Evolutionary conservation across 1,284 basidiomycete species (phyloP).

Genomic region (Pseudozyma flocculosa): DNA sequence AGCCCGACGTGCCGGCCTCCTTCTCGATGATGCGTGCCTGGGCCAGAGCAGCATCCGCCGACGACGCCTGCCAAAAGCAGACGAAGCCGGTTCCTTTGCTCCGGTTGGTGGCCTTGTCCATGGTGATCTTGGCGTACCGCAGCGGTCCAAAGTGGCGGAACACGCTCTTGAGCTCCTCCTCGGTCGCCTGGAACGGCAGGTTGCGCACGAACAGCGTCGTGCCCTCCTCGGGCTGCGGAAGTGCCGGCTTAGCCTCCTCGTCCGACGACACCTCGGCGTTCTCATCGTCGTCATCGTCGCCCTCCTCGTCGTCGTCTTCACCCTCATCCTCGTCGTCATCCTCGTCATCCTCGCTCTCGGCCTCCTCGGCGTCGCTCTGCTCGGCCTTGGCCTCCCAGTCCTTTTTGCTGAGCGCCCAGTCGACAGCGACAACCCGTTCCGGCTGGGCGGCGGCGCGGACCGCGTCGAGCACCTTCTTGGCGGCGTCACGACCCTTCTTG

Average conservation of each 20-base stretch:
- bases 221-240: conserved; percentile 61
- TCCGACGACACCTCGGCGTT: conserved; percentile 58
- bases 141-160: conserved; percentile 76
- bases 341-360: conserved; percentile 57
- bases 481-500: conserved; percentile 69
- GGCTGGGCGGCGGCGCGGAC: conserved; percentile 42
- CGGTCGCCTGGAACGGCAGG: conserved; percentile 77
- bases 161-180: conserved; percentile 50
- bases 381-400: conserved; percentile 76
- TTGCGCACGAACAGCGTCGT: conserved; percentile 94
- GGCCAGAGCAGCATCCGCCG: conserved; percentile 80
- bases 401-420: conserved; percentile 93
- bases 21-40: conserved; percentile 64
- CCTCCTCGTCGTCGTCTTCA: conserved; percentile 54
- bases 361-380: conserved; percentile 63
- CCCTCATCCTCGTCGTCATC: conserved; percentile 44
- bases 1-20: conserved; percentile 31
- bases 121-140: conserved; percentile 87
- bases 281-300: conserved; percentile 54
- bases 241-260: conserved; percentile 51
- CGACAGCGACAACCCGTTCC: conserved; percentile 81
- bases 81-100: conserved; percentile 94
- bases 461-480: conserved; percentile 60
- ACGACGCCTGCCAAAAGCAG: conserved; percentile 92
- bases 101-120: conserved; percentile 79